Evolutionary conservation across 495 filamentous ascomycete species (phyloP).

Genomic region (Penicillium longicatenatum): DNA sequence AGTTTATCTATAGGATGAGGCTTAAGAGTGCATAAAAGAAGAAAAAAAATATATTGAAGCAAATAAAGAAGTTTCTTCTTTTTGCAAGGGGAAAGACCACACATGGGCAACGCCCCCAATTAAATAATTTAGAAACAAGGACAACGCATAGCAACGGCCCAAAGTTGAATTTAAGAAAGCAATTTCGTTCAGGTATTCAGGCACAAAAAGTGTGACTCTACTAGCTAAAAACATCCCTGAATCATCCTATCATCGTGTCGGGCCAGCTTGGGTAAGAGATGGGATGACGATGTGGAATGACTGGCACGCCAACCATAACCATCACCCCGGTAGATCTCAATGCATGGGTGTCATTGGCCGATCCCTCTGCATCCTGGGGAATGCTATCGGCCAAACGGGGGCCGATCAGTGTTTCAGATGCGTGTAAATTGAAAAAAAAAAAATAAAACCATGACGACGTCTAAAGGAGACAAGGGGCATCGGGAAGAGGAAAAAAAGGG

Average conservation of each 20-base stretch:
- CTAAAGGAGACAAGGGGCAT: slow-evolving; percentile 3
- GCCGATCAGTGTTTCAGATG: slow-evolving; percentile 34
- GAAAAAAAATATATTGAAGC: background rate
- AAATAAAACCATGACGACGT: slow-evolving; percentile 8
- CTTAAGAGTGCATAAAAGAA: background rate
- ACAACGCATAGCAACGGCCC: slow-evolving; percentile 23
- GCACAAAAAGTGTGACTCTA: slow-evolving; percentile 12
- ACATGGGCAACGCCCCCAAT: background rate
- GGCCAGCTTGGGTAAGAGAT: slow-evolving; percentile 18
- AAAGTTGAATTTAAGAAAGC: slow-evolving; percentile 11
- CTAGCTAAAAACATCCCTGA: background rate
- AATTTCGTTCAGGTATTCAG: slow-evolving; percentile 10
- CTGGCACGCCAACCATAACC: slow-evolving; percentile 12
- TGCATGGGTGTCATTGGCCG: slow-evolving; percentile 25
- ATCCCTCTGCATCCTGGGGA: slow-evolving; percentile 31
- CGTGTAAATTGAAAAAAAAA: slow-evolving; percentile 15
- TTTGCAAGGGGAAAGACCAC: background rate
- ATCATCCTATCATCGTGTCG: slow-evolving; percentile 24
- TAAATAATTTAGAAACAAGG: slow-evolving; percentile 4
- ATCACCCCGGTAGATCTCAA: slow-evolving; percentile 21
- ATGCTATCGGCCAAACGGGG: slow-evolving; percentile 30
- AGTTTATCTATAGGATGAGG: slow-evolving; percentile 12
- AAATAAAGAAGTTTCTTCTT: background rate
- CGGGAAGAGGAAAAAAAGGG: background rate
- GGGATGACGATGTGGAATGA: slow-evolving; percentile 35